A percentile compares a stretch with the other conserved stretches of the same genome.
Evolutionary conservation across 2,329 filamentous ascomycete genomes (phyloP).

Genomic region (Arthrobotrys megalospora): DNA sequence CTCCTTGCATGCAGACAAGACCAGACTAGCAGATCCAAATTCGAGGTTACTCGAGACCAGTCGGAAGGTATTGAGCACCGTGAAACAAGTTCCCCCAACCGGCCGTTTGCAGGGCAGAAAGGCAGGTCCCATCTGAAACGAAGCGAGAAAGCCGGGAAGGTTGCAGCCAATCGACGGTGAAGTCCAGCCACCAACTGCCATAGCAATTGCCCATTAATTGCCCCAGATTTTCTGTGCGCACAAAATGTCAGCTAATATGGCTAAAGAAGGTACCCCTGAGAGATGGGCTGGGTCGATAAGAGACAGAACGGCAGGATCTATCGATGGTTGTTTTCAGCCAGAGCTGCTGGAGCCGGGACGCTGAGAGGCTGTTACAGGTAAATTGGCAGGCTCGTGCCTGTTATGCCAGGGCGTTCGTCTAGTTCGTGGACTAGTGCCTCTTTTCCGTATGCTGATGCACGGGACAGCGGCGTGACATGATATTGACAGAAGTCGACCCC

Average conservation of each 20-base stretch:
- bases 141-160: slow-evolving; percentile 5
- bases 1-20: neutral
- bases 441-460: neutral
- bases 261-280: slow-evolving; percentile 2
- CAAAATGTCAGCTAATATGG: neutral
- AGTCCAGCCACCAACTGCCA: neutral
- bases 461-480: slow-evolving; percentile 1
- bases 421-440: neutral
- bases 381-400: slow-evolving; percentile 23
- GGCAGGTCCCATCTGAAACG: slow-evolving; percentile 26
- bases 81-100: slow-evolving; percentile 20
- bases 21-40: too few relatives aligned
- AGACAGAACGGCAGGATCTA: slow-evolving; percentile 4
- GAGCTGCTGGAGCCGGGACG: neutral
- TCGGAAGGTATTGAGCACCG: neutral
- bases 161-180: neutral
- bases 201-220: too few relatives aligned
- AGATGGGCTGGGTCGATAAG: neutral
- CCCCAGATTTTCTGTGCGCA: neutral
- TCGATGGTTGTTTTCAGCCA: slow-evolving; percentile 8
- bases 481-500: slow-evolving; percentile 15
- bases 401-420: slow-evolving; percentile 2
- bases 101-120: slow-evolving; percentile 2
- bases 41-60: neutral
- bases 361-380: slow-evolving; percentile 27